phyloP scores from a whole-genome alignment of 495 filamentous ascomycete species.

The Parathielavia appendiculata region DNA sequence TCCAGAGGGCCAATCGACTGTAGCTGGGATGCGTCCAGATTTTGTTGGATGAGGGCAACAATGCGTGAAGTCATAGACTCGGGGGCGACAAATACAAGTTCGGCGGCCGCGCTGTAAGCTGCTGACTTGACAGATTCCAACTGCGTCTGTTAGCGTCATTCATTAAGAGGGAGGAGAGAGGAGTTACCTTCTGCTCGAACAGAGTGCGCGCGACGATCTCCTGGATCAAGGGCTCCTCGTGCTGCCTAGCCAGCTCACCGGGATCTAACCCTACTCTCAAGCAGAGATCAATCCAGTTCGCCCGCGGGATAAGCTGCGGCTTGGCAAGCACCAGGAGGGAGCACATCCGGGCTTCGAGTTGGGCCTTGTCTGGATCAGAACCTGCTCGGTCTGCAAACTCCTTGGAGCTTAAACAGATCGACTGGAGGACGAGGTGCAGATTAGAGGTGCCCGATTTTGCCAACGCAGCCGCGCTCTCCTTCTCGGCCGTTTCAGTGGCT shows the following conservation, averaged over 20 bases:
- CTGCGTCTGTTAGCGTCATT: constrained; percentile 29
- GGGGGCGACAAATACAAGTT: constrained; percentile 89
- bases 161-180: not conserved
- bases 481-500: constrained; percentile 58
- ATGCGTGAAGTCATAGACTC: constrained; percentile 71
- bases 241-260: constrained; percentile 60
- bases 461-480: constrained; percentile 65
- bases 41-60: constrained; percentile 62
- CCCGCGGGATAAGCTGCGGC: constrained; percentile 66
- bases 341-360: constrained; percentile 60
- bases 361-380: constrained; percentile 34
- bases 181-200: constrained; percentile 45
- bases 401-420: constrained; percentile 57
- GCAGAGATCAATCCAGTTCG: constrained; percentile 84
- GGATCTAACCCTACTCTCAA: constrained; percentile 75
- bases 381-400: constrained; percentile 37
- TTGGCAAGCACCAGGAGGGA: constrained; percentile 72
- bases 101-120: constrained; percentile 74
- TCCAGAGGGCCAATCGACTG: constrained; percentile 73
- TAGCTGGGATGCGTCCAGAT: constrained; percentile 63
- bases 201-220: constrained; percentile 46
- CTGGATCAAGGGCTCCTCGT: constrained; percentile 42
- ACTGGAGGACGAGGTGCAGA: constrained; percentile 59
- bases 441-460: constrained; percentile 60
- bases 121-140: constrained; percentile 54